Conservation (phyloP, 305 asterid species). For the Rubia peregrina region DNA sequence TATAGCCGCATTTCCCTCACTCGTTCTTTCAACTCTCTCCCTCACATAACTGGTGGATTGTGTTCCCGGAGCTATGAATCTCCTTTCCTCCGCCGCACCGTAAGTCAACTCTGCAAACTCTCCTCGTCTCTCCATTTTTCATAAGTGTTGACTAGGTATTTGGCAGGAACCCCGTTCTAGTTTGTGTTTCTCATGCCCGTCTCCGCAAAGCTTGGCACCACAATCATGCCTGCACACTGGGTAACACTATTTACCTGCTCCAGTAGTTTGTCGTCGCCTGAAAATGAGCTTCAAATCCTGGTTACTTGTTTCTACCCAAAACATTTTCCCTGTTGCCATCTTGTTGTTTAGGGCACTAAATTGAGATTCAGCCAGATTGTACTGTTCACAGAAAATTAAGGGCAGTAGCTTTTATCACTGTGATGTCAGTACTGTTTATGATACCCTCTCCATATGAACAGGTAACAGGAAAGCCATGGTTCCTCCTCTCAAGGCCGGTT, state of each 20-base stretch:
- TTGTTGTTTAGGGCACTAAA: too few relatives aligned
- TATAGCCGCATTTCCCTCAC: not conserved
- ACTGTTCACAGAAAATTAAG: not conserved
- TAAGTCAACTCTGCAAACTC: slow-evolving; percentile 1
- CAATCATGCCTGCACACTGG: not conserved
- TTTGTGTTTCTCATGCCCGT: not conserved
- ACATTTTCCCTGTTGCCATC: not conserved
- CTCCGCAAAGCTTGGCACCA: not conserved
- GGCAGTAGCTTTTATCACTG: not conserved
- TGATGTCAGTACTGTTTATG: too few relatives aligned
- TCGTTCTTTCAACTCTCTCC: not conserved
- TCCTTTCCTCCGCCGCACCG: slow-evolving; percentile 9
- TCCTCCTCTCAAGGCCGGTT: slow-evolving; percentile 54
- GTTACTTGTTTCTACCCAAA: not conserved
- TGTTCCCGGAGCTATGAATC: slow-evolving; percentile 10
- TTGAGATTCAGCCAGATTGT: not conserved
- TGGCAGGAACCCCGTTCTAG: slow-evolving; percentile 9
- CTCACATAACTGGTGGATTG: not conserved
- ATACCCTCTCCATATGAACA: slow-evolving; percentile 25
- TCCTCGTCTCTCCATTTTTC: too few relatives aligned
- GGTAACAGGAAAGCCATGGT: slow-evolving; percentile 50
- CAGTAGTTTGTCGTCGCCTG: not conserved
- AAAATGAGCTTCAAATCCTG: not conserved
- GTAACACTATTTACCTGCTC: not conserved
- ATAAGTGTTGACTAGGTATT: too few relatives aligned